Conservation (phyloP, 176 grass and related monocot genomes). For the Dactylis glomerata region DNA sequence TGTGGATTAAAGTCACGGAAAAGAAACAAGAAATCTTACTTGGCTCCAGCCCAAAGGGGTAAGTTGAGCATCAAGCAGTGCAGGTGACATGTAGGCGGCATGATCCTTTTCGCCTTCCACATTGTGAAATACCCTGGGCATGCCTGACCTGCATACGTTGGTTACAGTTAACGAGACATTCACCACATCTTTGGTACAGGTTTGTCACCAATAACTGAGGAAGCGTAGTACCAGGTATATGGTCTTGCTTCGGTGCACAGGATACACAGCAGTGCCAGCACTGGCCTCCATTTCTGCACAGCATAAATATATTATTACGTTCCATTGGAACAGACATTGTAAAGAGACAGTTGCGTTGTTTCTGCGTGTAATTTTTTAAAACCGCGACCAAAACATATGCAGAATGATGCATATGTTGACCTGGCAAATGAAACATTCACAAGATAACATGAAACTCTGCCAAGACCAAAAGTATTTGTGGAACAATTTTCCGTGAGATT, state of each 20-base stretch:
- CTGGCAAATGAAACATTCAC: neutral
- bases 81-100: constrained; percentile 39
- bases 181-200: neutral
- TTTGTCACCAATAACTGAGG: no score
- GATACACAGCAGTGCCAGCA: constrained; percentile 54
- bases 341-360: neutral
- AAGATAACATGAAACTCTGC: no score
- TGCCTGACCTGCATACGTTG: constrained; percentile 67
- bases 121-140: constrained; percentile 94
- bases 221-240: constrained; percentile 59
- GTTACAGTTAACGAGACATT: no score
- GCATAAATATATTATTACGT: neutral
- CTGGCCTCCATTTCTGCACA: constrained; percentile 33
- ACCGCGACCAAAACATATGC: no score
- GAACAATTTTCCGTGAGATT: no score
- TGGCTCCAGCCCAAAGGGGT: constrained; percentile 63
- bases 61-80: constrained; percentile 67
- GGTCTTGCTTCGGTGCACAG: constrained; percentile 82
- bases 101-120: constrained; percentile 74
- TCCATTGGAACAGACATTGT: neutral
- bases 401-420: neutral
- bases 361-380: neutral
- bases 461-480: no score
- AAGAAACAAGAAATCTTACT: constrained; percentile 23
- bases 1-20: neutral